Conservation (phyloP, 345 rosid genomes). For the Boechera stricta region DNA sequence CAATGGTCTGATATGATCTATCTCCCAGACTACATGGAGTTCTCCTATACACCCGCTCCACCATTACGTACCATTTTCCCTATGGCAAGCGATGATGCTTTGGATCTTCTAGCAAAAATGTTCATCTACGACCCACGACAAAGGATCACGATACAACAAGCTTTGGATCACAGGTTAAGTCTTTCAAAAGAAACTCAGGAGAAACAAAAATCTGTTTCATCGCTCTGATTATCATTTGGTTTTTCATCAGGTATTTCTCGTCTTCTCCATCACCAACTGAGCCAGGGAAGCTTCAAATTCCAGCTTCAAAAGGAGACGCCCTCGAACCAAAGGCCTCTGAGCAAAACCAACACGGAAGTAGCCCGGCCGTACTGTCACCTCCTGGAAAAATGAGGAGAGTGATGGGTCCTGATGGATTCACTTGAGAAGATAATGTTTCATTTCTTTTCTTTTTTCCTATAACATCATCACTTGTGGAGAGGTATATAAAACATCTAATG, state of each 20-base stretch:
- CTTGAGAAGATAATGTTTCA: slow-evolving; percentile 11
- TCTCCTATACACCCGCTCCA: slow-evolving; percentile 52
- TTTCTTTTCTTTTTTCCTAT: background rate
- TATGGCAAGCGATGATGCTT: slow-evolving; percentile 62
- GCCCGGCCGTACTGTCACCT: slow-evolving; percentile 51
- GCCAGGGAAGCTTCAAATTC: slow-evolving; percentile 52
- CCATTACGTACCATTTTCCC: slow-evolving; percentile 57
- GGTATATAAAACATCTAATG: slow-evolving; percentile 17
- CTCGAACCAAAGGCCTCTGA: slow-evolving; percentile 40
- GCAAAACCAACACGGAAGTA: slow-evolving; percentile 38
- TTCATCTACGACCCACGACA: slow-evolving; percentile 60
- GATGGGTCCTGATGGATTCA: slow-evolving; percentile 47
- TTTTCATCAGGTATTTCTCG: slow-evolving; percentile 46
- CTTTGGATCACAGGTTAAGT: slow-evolving; percentile 60
- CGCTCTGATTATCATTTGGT: background rate
- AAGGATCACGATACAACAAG: slow-evolving; percentile 62
- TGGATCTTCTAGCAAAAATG: slow-evolving; percentile 62
- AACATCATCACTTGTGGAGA: slow-evolving; percentile 16
- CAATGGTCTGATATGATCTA: slow-evolving; percentile 65
- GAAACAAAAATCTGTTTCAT: background rate
- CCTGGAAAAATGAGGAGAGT: slow-evolving; percentile 54
- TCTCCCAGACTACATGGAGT: slow-evolving; percentile 64
- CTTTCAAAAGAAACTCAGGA: background rate
- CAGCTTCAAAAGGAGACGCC: slow-evolving; percentile 49
- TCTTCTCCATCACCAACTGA: slow-evolving; percentile 53